These are phyloP conservation scores for Davidsoniella australis DNA, from an alignment of 2,329 filamentous ascomycete genomes.

Conservation along the genomic window DNA sequence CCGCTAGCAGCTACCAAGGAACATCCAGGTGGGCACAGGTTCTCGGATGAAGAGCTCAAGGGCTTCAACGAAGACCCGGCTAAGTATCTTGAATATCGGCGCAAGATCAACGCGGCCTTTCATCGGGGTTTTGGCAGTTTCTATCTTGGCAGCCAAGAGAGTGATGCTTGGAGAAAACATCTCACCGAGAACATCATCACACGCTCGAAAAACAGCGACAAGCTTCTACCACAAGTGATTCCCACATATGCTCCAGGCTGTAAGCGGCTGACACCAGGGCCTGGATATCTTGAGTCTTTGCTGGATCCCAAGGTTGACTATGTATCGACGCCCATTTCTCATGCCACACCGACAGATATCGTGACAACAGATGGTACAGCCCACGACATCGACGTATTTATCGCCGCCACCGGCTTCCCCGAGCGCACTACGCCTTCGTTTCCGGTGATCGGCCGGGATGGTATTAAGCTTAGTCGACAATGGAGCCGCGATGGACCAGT, in stretches of 20 bases:
- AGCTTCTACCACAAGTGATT: conserved; percentile 21
- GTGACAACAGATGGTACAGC: conserved; percentile 38
- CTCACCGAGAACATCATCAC: conserved; percentile 27
- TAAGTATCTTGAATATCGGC: conserved; percentile 25
- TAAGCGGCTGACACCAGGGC: conserved; percentile 45
- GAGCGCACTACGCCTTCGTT: conserved; percentile 22
- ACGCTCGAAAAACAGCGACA: conserved; percentile 24
- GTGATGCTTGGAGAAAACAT: conserved; percentile 22
- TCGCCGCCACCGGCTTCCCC: conserved; percentile 38
- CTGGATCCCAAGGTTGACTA: conserved; percentile 42
- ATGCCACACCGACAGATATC: conserved; percentile 42
- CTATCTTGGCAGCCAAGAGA: conserved; percentile 24
- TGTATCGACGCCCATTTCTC: conserved; percentile 37
- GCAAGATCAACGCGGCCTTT: conserved; percentile 25
- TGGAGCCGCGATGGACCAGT: conserved; percentile 16
- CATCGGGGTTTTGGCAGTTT: conserved; percentile 27
- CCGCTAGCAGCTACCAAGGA: conserved; percentile 10
- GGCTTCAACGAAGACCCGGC: conserved; percentile 24
- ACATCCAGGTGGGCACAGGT: conserved; percentile 12
- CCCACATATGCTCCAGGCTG: conserved; percentile 44
- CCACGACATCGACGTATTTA: conserved; percentile 43
- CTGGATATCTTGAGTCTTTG: conserved; percentile 50
- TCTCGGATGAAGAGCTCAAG: conserved; percentile 23
- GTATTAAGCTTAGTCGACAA: too few relatives aligned
- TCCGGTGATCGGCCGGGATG: conserved; percentile 20